phyloP scores from a whole-genome alignment of 208 protist species.

The Acanthamoeba culbertsoni region DNA sequence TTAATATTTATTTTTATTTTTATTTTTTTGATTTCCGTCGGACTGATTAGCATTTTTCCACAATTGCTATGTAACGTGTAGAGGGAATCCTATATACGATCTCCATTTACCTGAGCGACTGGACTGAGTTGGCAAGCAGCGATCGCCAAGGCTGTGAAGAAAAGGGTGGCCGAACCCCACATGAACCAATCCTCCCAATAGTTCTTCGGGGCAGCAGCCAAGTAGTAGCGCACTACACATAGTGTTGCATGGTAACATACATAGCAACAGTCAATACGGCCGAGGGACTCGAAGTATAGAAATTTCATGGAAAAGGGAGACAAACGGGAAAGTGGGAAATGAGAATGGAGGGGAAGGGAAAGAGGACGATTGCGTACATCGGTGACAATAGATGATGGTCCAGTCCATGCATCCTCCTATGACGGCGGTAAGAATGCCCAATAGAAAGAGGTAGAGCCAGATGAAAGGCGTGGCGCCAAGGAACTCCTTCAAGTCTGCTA shows the following conservation, averaged over 20 bases:
- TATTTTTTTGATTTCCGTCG: no score
- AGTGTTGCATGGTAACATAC: background rate
- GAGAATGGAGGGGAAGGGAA: background rate
- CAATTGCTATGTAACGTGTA: no score
- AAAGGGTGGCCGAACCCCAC: background rate
- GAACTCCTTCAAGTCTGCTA: slow-evolving; percentile 25
- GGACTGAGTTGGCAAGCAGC: background rate
- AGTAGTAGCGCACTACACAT: background rate
- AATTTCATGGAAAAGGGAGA: background rate
- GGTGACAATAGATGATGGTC: slow-evolving; percentile 17
- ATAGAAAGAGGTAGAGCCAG: slow-evolving; percentile 14
- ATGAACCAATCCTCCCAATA: slow-evolving; percentile 29
- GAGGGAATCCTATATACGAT: no score
- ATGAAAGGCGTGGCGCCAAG: slow-evolving; percentile 10
- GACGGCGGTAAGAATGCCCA: background rate
- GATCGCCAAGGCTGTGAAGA: background rate
- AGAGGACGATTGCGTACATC: background rate
- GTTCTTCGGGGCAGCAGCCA: background rate
- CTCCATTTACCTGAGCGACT: background rate
- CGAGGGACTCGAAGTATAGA: no score
- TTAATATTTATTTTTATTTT: no score
- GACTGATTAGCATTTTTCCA: no score
- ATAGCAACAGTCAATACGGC: background rate
- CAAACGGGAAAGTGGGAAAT: background rate
- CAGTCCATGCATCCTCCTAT: slow-evolving; percentile 10